These are phyloP conservation scores for Trichomonas tenax DNA, from an alignment of 208 protist species.

Conservation along the genomic window DNA sequence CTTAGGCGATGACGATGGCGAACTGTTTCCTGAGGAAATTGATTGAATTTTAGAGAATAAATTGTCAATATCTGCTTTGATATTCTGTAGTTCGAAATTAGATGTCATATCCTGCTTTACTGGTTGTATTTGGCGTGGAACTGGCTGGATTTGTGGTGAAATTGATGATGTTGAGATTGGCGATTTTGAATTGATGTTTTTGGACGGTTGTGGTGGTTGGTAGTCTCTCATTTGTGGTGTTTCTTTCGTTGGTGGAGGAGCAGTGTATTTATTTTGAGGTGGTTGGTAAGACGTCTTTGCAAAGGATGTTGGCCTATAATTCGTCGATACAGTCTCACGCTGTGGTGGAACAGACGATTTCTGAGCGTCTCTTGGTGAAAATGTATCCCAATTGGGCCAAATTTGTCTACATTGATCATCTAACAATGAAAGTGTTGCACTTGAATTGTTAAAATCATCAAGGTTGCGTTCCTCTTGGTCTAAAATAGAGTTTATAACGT, in stretches of 20 bases:
- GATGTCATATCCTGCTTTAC: neutral
- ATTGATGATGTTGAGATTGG: neutral
- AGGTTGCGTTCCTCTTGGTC: neutral
- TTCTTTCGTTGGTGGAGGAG: neutral
- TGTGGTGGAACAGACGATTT: neutral
- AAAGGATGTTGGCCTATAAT: neutral
- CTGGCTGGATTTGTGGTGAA: neutral
- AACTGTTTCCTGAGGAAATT: neutral
- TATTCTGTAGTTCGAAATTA: neutral
- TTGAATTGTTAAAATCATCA: neutral
- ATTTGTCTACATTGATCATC: constrained; percentile 12
- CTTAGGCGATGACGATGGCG: neutral
- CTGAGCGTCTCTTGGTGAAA: neutral
- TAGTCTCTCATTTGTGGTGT: neutral
- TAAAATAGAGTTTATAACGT: neutral
- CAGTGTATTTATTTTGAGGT: neutral
- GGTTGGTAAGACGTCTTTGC: neutral
- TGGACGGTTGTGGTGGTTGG: neutral
- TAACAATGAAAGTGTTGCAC: neutral
- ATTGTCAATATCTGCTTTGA: neutral
- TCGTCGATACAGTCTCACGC: neutral
- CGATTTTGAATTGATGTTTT: neutral
- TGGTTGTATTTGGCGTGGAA: neutral
- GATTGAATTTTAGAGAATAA: neutral
- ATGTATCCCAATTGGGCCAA: neutral